These are phyloP conservation scores for Talaromyces pinophilus DNA, from an alignment of 2,329 filamentous ascomycete genomes.

Conservation along the genomic window DNA sequence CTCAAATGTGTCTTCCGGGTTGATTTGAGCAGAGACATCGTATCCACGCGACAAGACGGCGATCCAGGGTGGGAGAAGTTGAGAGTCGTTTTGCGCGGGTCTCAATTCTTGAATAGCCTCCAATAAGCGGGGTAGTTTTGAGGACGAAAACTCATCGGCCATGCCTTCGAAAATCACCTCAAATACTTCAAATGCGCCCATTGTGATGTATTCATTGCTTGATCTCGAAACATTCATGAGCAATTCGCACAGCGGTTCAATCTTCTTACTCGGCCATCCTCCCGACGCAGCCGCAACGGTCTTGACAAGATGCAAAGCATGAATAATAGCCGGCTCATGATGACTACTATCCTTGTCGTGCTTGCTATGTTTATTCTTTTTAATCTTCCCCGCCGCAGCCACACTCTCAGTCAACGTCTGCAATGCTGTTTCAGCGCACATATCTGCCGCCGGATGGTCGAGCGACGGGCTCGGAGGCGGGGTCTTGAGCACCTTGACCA, in stretches of 20 bases:
- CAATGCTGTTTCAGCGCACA: conserved; percentile 91
- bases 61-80: conserved; percentile 93
- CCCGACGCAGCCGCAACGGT: conserved; percentile 81
- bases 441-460: conserved; percentile 91
- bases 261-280: conserved; percentile 95
- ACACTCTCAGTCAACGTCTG: conserved; percentile 73
- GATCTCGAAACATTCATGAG: conserved; percentile 84
- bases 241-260: conserved; percentile 86
- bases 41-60: conserved; percentile 93
- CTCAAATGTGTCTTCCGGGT: conserved; percentile 86
- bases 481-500: conserved; percentile 77
- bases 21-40: conserved; percentile 85
- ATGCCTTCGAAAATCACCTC: conserved; percentile 95
- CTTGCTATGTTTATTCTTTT: conserved; percentile 52
- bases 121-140: conserved; percentile 84
- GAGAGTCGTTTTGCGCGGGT: conserved; percentile 88
- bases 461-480: conserved; percentile 88
- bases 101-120: conserved; percentile 91
- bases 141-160: conserved; percentile 80
- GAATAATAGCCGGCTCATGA: conserved; percentile 83
- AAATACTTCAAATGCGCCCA: conserved; percentile 95
- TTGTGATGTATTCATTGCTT: conserved; percentile 92
- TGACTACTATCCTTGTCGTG: conserved; percentile 55
- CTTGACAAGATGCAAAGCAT: conserved; percentile 89
- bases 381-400: conserved; percentile 66